Percentiles rank a stretch among this genome's conserved stretches.
phyloP scores from a whole-genome alignment of 1,139 yeast species.

The Diutina scorzettiae region DNA sequence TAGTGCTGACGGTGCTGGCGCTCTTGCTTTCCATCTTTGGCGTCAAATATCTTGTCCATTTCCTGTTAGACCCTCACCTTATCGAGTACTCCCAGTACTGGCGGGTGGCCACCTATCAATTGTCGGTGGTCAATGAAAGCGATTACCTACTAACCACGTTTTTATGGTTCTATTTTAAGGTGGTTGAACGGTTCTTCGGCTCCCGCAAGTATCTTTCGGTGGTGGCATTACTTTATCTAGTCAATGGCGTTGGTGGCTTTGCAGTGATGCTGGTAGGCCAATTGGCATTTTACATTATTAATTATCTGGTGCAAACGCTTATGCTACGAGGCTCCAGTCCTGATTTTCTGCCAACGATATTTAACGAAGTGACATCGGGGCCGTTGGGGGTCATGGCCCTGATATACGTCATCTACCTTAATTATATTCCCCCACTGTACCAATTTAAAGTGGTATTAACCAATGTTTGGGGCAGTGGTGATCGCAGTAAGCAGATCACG shows the following conservation, averaged over 20 bases:
- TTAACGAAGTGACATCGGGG: constrained; percentile 38
- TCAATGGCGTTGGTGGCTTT: constrained; percentile 23
- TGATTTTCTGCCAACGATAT: constrained; percentile 15
- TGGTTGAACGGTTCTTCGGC: constrained; percentile 55
- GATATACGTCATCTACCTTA: constrained; percentile 43
- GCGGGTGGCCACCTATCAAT: constrained; percentile 46
- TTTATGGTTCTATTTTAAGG: constrained; percentile 47
- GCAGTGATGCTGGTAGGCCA: constrained; percentile 29
- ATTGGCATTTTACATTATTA: constrained; percentile 4
- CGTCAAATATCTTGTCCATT: constrained; percentile 39
- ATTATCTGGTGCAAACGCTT: constrained; percentile 14
- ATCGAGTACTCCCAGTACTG: constrained; percentile 54
- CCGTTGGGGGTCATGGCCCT: constrained; percentile 55
- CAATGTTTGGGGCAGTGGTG: constrained; percentile 9
- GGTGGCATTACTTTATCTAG: constrained; percentile 20
- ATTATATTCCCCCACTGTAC: constrained; percentile 49
- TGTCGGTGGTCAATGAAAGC: constrained; percentile 51
- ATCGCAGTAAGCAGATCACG: constrained; percentile 19
- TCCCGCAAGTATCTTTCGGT: constrained; percentile 41
- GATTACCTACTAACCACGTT: constrained; percentile 44
- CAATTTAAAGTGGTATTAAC: constrained; percentile 37
- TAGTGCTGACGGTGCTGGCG: constrained; percentile 32
- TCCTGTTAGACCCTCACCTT: constrained; percentile 50
- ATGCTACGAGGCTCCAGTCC: constrained; percentile 10
- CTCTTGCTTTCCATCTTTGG: constrained; percentile 43